Conservation (phyloP, 768 basidiomycete genomes). For the Thelephora ganbajun region DNA sequence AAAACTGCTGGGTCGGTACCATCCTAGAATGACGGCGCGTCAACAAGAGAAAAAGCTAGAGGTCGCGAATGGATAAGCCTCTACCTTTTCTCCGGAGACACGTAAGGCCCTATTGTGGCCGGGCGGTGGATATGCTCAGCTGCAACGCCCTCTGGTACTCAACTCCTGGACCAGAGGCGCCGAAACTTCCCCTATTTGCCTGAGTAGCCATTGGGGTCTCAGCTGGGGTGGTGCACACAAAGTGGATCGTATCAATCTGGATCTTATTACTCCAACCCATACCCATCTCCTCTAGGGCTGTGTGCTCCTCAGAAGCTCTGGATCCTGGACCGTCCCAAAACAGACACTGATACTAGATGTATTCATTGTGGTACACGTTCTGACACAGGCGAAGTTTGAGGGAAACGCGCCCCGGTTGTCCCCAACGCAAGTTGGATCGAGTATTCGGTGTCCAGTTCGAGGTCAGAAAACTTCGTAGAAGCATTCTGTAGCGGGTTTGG, state of each 20-base stretch:
- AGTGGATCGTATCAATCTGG: conserved; percentile 96
- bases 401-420: conserved; percentile 87
- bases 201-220: conserved; percentile 45
- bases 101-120: conserved; percentile 89
- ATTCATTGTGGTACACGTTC: conserved; percentile 90
- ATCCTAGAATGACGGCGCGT: conserved; percentile 33
- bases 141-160: conserved; percentile 94
- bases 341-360: conserved; percentile 92
- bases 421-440: conserved; percentile 88
- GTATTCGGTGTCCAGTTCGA: conserved; percentile 75
- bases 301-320: conserved; percentile 61
- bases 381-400: conserved; percentile 69
- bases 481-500: conserved; percentile 74
- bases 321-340: conserved; percentile 82
- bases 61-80: conserved; percentile 9
- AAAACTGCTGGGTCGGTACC: conserved; percentile 74
- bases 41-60: background rate
- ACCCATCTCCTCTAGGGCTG: conserved; percentile 78
- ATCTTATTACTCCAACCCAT: conserved; percentile 88
- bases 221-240: conserved; percentile 87
- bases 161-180: conserved; percentile 45
- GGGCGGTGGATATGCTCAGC: conserved; percentile 87
- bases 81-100: conserved; percentile 78
- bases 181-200: conserved; percentile 34
- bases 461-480: conserved; percentile 81